Percentiles rank a stretch among this genome's conserved stretches.
phyloP scores from a whole-genome alignment of 768 basidiomycete species.

The Hebeloma cylindrosporum region DNA sequence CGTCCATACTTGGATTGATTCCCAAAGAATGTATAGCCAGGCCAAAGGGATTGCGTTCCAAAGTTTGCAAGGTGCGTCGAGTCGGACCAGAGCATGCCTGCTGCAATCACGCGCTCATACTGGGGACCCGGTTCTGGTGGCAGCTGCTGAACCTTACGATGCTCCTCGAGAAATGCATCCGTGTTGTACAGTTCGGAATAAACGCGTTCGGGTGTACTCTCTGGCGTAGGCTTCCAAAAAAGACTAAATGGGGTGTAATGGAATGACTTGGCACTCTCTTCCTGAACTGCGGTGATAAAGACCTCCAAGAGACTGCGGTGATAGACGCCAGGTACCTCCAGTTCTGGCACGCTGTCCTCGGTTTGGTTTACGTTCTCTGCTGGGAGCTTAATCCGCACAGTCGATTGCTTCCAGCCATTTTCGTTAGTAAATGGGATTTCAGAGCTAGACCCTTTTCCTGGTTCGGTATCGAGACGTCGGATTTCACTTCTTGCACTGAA shows the following conservation, averaged over 20 bases:
- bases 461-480: conserved; percentile 11
- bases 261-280: conserved; percentile 11
- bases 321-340: conserved; percentile 29
- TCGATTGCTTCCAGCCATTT: conserved; percentile 22
- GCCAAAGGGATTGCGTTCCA: conserved; percentile 37
- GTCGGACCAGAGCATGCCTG: conserved; percentile 35
- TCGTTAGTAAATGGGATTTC: conserved; percentile 12
- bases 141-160: conserved; percentile 12
- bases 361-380: conserved; percentile 18
- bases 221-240: conserved; percentile 16
- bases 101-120: conserved; percentile 26
- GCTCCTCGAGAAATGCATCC: conserved; percentile 18
- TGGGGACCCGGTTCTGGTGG: conserved; percentile 13
- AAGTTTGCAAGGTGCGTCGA: conserved; percentile 37
- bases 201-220: conserved; percentile 10
- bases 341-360: conserved; percentile 28
- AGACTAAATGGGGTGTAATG: conserved; percentile 30
- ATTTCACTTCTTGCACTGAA: conserved; percentile 21
- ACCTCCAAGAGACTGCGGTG: conserved; percentile 21
- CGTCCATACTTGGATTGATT: conserved; percentile 39
- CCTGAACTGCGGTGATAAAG: conserved; percentile 15
- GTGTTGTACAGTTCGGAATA: conserved; percentile 21
- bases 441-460: conserved; percentile 4
- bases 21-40: conserved; percentile 38
- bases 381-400: conserved; percentile 24